phyloP scores from a whole-genome alignment of 1,139 yeast species.

The Blastobotrys ciferrii region DNA sequence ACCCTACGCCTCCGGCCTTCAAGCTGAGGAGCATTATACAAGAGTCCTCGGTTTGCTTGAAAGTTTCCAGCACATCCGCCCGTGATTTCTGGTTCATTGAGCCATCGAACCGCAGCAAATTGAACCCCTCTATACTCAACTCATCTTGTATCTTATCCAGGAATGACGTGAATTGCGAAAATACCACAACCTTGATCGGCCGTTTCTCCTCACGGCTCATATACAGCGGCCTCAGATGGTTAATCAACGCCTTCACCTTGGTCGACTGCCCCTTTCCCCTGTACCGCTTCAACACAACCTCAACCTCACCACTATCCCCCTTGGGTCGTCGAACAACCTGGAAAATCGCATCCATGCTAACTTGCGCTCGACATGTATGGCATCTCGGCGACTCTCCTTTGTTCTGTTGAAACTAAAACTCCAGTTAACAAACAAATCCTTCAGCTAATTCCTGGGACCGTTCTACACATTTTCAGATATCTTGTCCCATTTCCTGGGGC shows the following conservation, averaged over 20 bases:
- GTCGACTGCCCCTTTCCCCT: conserved; percentile 47
- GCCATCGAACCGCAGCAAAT: conserved; percentile 74
- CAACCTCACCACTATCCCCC: conserved; percentile 5
- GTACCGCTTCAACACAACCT: conserved; percentile 21
- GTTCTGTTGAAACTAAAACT: conserved; percentile 30
- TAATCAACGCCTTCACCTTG: conserved; percentile 67
- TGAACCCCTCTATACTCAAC: conserved; percentile 47
- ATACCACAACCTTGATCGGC: conserved; percentile 54
- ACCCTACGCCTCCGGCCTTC: conserved; percentile 95
- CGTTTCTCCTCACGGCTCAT: not conserved
- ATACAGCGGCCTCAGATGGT: conserved; percentile 48
- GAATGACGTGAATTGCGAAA: conserved; percentile 86
- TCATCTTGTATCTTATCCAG: conserved; percentile 72
- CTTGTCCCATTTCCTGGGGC: too few relatives aligned
- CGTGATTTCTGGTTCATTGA: conserved; percentile 67
- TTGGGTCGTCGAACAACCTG: conserved; percentile 28
- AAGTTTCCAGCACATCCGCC: conserved; percentile 56
- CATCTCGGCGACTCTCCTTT: conserved; percentile 37
- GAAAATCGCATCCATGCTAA: conserved; percentile 31
- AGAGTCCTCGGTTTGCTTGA: conserved; percentile 44
- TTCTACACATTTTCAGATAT: too few relatives aligned
- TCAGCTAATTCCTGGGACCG: too few relatives aligned
- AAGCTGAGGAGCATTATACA: conserved; percentile 69
- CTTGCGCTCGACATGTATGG: conserved; percentile 39
- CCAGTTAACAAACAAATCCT: conserved; percentile 3